These are phyloP conservation scores for Starmerella roubikii DNA, from an alignment of 805 yeast species.

Conservation along the genomic window DNA sequence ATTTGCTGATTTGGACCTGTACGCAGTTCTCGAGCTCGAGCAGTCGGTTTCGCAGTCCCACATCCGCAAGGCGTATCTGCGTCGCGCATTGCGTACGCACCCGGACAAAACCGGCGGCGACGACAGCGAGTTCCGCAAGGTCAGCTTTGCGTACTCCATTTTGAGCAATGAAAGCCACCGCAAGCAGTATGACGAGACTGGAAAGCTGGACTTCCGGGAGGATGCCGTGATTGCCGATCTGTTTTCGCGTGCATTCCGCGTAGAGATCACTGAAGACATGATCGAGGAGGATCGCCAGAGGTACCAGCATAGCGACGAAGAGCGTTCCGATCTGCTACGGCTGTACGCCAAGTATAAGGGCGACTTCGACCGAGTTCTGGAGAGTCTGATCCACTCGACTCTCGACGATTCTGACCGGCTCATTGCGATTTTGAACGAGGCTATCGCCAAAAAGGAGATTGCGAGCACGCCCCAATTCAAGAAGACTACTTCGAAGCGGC, in stretches of 20 bases:
- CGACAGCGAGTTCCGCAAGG: constrained; percentile 40
- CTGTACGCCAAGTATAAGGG: constrained; percentile 49
- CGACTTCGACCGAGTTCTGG: constrained; percentile 56
- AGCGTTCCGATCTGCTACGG: constrained; percentile 43
- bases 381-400: constrained; percentile 65
- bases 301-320: constrained; percentile 40
- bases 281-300: constrained; percentile 53
- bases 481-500: constrained; percentile 34
- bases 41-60: constrained; percentile 29
- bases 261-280: constrained; percentile 29
- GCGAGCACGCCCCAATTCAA: constrained; percentile 35
- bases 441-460: constrained; percentile 31
- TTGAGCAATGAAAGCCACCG: constrained; percentile 46
- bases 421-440: constrained; percentile 36
- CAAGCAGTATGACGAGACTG: constrained; percentile 54
- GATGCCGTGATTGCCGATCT: constrained; percentile 27
- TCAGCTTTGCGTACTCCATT: constrained; percentile 64
- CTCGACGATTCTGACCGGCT: constrained; percentile 50
- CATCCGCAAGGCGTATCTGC: constrained; percentile 55
- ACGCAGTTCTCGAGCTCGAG: constrained; percentile 20
- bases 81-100: constrained; percentile 47
- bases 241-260: constrained; percentile 26
- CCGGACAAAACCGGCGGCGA: constrained; percentile 50
- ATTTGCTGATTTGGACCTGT: constrained; percentile 22
- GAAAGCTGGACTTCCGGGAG: constrained; percentile 36